These are phyloP conservation scores for Chaetomium olivaceum DNA, from an alignment of 2,329 filamentous ascomycete genomes.

Conservation along the genomic window DNA sequence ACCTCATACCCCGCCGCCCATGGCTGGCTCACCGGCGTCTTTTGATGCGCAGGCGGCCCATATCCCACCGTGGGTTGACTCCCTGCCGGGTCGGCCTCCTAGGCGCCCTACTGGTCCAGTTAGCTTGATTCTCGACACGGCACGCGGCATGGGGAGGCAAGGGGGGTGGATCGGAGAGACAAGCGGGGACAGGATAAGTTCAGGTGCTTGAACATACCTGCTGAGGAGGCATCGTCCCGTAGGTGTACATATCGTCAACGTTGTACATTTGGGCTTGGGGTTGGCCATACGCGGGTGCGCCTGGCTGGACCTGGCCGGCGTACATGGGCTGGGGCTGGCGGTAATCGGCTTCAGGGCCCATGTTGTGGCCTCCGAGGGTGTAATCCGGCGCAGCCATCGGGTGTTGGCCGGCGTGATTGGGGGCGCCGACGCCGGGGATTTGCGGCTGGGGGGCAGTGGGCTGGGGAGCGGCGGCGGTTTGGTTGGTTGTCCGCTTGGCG, in stretches of 20 bases:
- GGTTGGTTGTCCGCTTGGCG: conserved; percentile 70
- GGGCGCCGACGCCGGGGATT: conserved; percentile 55
- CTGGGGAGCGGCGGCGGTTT: conserved; percentile 46
- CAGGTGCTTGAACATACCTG: conserved; percentile 59
- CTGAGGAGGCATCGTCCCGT: conserved; percentile 77
- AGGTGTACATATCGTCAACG: conserved; percentile 83
- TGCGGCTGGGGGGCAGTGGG: conserved; percentile 52
- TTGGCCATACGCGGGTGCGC: conserved; percentile 74
- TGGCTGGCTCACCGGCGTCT: background rate
- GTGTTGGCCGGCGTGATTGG: conserved; percentile 58
- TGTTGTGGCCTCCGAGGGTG: conserved; percentile 60
- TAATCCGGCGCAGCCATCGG: conserved; percentile 63
- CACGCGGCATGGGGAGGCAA: background rate
- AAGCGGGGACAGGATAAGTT: background rate
- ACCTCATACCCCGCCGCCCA: background rate
- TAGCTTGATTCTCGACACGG: conserved; percentile 10
- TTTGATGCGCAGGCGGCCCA: background rate
- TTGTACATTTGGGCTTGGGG: conserved; percentile 79
- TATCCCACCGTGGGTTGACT: background rate
- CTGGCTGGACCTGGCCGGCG: conserved; percentile 72
- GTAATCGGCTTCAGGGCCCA: conserved; percentile 74
- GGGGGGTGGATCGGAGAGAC: too few species aligned
- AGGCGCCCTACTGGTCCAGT: conserved; percentile 26
- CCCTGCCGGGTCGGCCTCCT: conserved; percentile 2
- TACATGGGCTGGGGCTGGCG: conserved; percentile 81